These are phyloP conservation scores for Gautieria morchelliformis DNA, from an alignment of 768 basidiomycete species.

Conservation along the genomic window DNA sequence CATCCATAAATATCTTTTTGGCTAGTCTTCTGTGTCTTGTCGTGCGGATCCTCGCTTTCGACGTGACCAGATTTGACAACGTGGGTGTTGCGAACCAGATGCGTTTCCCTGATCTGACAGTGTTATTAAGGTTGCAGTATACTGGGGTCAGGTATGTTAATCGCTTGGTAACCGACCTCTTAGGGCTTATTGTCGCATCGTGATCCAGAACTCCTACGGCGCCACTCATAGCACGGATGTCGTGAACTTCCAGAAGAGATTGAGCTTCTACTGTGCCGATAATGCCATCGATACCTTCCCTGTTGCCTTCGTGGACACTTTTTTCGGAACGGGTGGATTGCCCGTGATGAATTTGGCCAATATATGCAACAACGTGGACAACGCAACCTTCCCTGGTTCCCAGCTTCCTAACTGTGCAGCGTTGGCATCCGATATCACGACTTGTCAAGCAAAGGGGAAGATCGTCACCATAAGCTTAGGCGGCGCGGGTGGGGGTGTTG, in stretches of 20 bases:
- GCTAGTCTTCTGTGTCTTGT: neutral
- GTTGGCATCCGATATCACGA: conserved; percentile 49
- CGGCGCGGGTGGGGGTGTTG: conserved; percentile 52
- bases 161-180: conserved; percentile 12
- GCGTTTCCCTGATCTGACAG: neutral
- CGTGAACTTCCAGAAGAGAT: conserved; percentile 48
- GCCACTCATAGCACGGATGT: conserved; percentile 38
- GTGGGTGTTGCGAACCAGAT: conserved; percentile 27
- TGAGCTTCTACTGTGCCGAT: conserved; percentile 61
- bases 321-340: conserved; percentile 51
- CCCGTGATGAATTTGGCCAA: conserved; percentile 65
- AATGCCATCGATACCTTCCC: conserved; percentile 60
- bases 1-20: neutral
- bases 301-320: conserved; percentile 57
- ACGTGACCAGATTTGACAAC: conserved; percentile 53
- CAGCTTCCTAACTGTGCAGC: conserved; percentile 50
- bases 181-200: neutral
- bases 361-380: conserved; percentile 50
- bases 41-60: conserved; percentile 32
- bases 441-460: conserved; percentile 59
- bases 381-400: conserved; percentile 52
- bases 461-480: conserved; percentile 40
- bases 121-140: conserved; percentile 44
- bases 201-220: conserved; percentile 58
- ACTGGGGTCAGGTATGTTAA: conserved; percentile 10